Evolutionary conservation across 2,329 filamentous ascomycete genomes (phyloP).

Genomic region (Fusarium ambrosium): DNA sequence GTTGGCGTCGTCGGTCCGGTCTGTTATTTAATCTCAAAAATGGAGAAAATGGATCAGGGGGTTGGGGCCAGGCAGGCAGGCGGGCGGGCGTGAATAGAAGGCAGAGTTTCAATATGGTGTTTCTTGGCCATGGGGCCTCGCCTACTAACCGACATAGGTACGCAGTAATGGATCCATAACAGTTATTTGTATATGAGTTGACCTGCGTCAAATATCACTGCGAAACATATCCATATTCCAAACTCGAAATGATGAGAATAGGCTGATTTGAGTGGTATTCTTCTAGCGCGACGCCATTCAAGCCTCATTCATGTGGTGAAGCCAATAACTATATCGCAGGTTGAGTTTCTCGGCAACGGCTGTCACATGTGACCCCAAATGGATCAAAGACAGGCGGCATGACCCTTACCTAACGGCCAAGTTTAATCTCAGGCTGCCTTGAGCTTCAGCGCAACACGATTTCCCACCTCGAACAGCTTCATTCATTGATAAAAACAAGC

Average conservation of each 20-base stretch:
- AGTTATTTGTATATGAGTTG: background rate
- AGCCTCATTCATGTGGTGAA: constrained; percentile 15
- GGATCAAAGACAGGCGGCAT: constrained; percentile 19
- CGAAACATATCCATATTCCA: background rate
- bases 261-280: background rate
- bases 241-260: background rate
- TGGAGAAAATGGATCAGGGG: constrained; percentile 17
- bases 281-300: constrained; percentile 10
- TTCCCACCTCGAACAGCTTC: background rate
- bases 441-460: background rate
- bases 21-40: constrained; percentile 35
- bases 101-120: constrained; percentile 21
- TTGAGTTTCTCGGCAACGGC: constrained; percentile 29
- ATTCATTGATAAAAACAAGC: background rate
- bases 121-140: background rate
- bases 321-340: constrained; percentile 27
- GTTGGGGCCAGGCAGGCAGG: background rate
- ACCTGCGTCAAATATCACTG: background rate
- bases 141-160: background rate
- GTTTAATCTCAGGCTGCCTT: background rate
- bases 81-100: constrained; percentile 31
- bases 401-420: constrained; percentile 12
- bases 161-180: background rate
- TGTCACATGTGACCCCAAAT: constrained; percentile 40
- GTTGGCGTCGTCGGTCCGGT: constrained; percentile 38